Conservation (phyloP, 345 rosid species). For the Acer campestre region DNA sequence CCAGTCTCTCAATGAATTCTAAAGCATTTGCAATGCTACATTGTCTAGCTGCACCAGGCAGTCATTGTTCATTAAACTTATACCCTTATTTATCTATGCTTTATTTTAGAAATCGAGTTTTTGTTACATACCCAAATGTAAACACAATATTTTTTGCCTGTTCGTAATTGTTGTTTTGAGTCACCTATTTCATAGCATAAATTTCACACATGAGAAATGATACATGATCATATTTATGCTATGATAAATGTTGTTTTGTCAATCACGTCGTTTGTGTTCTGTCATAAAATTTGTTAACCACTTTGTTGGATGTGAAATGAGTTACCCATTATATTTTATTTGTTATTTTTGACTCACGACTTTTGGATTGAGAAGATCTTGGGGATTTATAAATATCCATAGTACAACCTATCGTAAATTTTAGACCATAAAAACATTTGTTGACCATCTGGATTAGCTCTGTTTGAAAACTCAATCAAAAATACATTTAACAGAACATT, state of each 20-base stretch:
- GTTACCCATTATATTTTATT: neutral
- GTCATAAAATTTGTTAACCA: neutral
- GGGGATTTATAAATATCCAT: too few relatives aligned
- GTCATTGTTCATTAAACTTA: neutral
- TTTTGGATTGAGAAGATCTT: neutral
- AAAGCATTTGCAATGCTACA: neutral
- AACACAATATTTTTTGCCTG: too few relatives aligned
- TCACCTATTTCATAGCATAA: too few relatives aligned
- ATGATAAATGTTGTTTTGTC: too few relatives aligned
- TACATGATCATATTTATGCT: too few relatives aligned
- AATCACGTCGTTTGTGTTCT: too few relatives aligned
- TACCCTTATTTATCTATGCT: neutral
- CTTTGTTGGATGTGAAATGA: neutral
- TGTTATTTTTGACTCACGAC: too few relatives aligned
- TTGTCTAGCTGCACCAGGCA: neutral
- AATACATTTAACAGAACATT: neutral
- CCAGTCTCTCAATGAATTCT: constrained; percentile 23
- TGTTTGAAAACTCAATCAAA: too few relatives aligned
- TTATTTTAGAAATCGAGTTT: neutral
- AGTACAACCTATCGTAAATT: too few relatives aligned
- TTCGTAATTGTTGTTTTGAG: too few relatives aligned
- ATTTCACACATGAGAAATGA: too few relatives aligned
- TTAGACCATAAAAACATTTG: too few relatives aligned
- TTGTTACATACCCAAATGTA: neutral
- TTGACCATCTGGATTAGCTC: neutral